Evolutionary conservation across 176 grass and related monocot species (phyloP), one percentile per base, ranked within the genome.

Genomic region (Musa itinerans): DNA sequence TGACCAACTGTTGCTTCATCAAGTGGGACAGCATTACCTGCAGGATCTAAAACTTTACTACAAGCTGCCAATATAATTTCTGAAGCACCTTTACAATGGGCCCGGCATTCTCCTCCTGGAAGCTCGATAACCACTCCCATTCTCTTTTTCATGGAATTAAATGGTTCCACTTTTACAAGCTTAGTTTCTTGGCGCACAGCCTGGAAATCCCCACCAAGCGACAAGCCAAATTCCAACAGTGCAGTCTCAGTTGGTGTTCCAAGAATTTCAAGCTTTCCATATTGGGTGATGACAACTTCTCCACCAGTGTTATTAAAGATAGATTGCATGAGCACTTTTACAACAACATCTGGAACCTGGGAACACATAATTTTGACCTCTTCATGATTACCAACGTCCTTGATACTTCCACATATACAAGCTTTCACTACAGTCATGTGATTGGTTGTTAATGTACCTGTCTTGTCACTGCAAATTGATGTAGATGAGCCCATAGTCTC

Each of bases 401-500:
- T 90, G 48, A 82, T 75, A 49, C 85, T 86, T 53, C 93, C 85
- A n/a, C 88, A 97, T 59, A 93, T 83, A 70, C 86, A 97, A n/a
- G 93, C 87, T 80, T 93, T 97, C 43, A 97, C 88, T 15, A 93
- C 93, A 24, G 90, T 97, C 93, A 97, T 97, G 66, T 88, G 89
- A 65, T 97, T 97, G 8, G 93, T 97, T 14, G 90, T 97, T 51
- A 97, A 74, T 57, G 93, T 97, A 79, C 90, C 93, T 0, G 93
- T 97, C 86, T 97, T 97, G 79, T 97, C 93, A 54, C 93, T 97
- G 76, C 90, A 97, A 67, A 97, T 97, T 50, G 90, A 85, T 61
- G 93, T 97, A 11, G 90, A 76, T 17, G 93, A 97, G 34, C 90
- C 90, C 93, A 97, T 93, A 68, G 93, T 97, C 83, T 97, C 93